phyloP scores from a whole-genome alignment of 2,329 filamentous ascomycete genomes.

The Neonectria faginata region DNA sequence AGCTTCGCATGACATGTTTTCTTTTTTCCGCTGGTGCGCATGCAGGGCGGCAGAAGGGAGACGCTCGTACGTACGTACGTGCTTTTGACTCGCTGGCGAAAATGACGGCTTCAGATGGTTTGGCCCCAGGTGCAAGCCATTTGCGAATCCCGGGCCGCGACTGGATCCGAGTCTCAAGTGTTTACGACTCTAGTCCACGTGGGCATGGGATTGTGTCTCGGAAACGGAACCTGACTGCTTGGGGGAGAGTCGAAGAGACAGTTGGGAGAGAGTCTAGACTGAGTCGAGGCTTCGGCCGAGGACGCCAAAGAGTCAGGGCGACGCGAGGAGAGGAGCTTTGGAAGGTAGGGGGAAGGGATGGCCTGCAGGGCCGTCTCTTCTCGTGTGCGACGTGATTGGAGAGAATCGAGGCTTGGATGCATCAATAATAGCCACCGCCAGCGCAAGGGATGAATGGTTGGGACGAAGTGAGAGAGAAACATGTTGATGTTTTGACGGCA shows the following conservation, averaged over 20 bases:
- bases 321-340: constrained; percentile 15
- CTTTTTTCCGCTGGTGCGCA: constrained; percentile 19
- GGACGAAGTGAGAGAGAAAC: constrained; percentile 10
- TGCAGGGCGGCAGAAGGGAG: neutral
- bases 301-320: constrained; percentile 3
- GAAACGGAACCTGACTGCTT: constrained; percentile 21
- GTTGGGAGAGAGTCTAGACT: constrained; percentile 22
- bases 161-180: constrained; percentile 35
- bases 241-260: constrained; percentile 1
- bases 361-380: constrained; percentile 16
- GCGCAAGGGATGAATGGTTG: constrained; percentile 15
- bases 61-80: neutral
- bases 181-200: constrained; percentile 40
- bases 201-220: constrained; percentile 31
- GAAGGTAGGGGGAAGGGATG: constrained; percentile 18
- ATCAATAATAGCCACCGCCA: constrained; percentile 3
- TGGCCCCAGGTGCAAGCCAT: constrained; percentile 22
- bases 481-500: constrained; percentile 18
- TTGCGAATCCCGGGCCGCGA: constrained; percentile 19
- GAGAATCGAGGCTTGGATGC: constrained; percentile 12
- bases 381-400: constrained; percentile 17
- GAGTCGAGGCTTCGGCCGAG: constrained; percentile 27
- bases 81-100: constrained; percentile 22
- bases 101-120: constrained; percentile 10
- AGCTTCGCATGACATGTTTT: constrained; percentile 1